Evolutionary conservation across 129 eudicot species (phyloP), one percentile per base, ranked within the genome.

Genomic region (Calendula officinalis): DNA sequence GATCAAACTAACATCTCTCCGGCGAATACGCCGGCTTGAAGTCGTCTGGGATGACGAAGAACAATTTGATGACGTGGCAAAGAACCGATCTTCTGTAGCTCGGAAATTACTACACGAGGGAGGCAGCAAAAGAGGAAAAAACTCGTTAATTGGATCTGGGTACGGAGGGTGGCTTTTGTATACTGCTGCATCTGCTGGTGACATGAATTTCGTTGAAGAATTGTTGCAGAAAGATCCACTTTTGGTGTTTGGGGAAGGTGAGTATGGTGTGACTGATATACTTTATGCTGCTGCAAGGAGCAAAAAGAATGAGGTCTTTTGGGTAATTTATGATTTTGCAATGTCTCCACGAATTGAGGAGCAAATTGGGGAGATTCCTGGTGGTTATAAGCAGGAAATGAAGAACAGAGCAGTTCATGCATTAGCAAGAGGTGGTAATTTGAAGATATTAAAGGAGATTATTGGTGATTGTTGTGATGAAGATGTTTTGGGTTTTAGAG

Each of bases 11-110:
- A 76, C 98, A 8, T 92, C 98, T n/a, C 84, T 92, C 37, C 79
- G 98, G 56, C 81, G 98, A 11, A 77, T 92, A 48, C 95, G 98
- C 75, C 98, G 98, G 69, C 91, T 92, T 5, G 98, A 92, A 68
- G 78, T 80, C 12, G 98, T 92, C 4, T 92, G 98, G 98, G 98
- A 91, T 50, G 98, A 92, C 8, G 96, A 85, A 58, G 81, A 76
- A 27, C 96, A 81, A 70, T 92, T 92, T 43, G 71, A 82, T 40
- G 88, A 83, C 37, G 98, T 88, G 6, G 96, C 98, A 33, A 83
- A 64, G 48, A 70, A 79, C 64, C 83, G 98, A 43, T 85, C 84
- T 49, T 75, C 75, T 5, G 89, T 92, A 12, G 96, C 98, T 11
- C 77, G 67, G 13, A 75, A 76, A 73, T 84, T 92, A 7, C 75